phyloP scores from a whole-genome alignment of 2,329 filamentous ascomycete species.

The Tolypocladium pustulatum region DNA sequence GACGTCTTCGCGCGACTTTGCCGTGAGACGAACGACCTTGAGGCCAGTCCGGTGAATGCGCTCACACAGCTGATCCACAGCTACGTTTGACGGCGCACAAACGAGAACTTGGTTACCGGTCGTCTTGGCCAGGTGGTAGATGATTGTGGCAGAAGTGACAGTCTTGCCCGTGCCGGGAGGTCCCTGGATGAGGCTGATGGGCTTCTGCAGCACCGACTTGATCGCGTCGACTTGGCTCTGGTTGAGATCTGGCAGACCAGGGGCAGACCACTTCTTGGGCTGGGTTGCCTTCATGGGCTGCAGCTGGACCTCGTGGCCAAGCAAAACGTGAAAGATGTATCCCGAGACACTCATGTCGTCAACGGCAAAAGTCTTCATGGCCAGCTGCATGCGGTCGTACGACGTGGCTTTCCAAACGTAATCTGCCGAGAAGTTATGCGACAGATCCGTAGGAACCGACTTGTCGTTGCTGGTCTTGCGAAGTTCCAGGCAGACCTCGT shows the following conservation, averaged over 20 bases:
- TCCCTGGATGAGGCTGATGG: conserved; percentile 90
- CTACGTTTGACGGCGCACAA: conserved; percentile 95
- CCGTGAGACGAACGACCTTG: conserved; percentile 96
- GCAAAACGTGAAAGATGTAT: conserved; percentile 94
- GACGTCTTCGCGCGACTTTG: conserved; percentile 96
- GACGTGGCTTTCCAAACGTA: conserved; percentile 99
- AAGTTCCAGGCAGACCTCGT: conserved; percentile 91
- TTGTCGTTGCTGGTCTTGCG: conserved; percentile 94
- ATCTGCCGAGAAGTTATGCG: conserved; percentile 95
- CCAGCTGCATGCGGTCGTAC: conserved; percentile 97
- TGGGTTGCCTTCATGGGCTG: conserved; percentile 93
- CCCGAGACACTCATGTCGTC: conserved; percentile 98
- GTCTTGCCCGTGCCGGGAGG: conserved; percentile 97
- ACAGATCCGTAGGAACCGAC: conserved; percentile 88
- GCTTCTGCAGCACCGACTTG: conserved; percentile 87
- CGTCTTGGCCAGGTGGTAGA: conserved; percentile 93
- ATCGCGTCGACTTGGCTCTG: conserved; percentile 93
- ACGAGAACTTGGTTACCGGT: conserved; percentile 92
- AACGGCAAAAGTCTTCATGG: conserved; percentile 97
- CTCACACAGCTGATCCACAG: conserved; percentile 95
- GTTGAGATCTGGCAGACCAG: conserved; percentile 88
- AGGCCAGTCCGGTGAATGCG: conserved; percentile 89
- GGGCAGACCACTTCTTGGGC: conserved; percentile 94
- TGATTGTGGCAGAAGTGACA: conserved; percentile 95
- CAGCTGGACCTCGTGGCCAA: conserved; percentile 89